phyloP scores from a whole-genome alignment of 2,329 filamentous ascomycete species.

The Raffaelea ambrosiae region DNA sequence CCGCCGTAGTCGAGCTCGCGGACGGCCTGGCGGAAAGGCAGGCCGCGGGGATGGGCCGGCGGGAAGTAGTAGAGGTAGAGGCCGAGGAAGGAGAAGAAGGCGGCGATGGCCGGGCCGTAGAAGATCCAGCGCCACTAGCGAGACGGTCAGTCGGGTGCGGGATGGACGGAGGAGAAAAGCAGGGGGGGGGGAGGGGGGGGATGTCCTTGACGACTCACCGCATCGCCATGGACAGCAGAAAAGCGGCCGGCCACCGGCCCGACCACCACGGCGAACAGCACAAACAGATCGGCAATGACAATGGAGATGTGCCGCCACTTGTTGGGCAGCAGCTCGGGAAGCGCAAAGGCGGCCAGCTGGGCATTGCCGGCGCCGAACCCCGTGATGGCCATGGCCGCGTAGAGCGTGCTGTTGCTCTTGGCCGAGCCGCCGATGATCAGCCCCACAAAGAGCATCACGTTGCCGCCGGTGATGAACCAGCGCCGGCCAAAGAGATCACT shows the following conservation, averaged over 20 bases:
- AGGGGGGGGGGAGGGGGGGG: background rate
- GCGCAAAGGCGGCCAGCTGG: constrained; percentile 34
- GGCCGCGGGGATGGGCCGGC: constrained; percentile 22
- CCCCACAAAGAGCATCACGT: constrained; percentile 28
- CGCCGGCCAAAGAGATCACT: constrained; percentile 38
- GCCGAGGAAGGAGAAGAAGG: constrained; percentile 33
- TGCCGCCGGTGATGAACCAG: constrained; percentile 35
- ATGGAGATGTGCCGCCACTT: constrained; percentile 38
- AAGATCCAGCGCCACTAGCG: constrained; percentile 35
- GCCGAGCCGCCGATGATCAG: constrained; percentile 29
- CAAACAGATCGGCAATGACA: constrained; percentile 30
- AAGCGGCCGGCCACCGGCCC: constrained; percentile 35
- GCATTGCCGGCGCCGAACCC: constrained; percentile 36
- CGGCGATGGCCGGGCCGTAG: constrained; percentile 31
- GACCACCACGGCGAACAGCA: constrained; percentile 35
- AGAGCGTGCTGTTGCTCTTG: constrained; percentile 27
- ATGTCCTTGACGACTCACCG: constrained; percentile 4
- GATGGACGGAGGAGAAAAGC: background rate
- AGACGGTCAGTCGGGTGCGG: background rate
- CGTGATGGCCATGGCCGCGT: constrained; percentile 30
- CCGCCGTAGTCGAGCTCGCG: constrained; percentile 30
- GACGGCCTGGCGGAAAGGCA: constrained; percentile 24
- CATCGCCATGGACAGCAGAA: constrained; percentile 23
- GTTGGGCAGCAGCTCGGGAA: constrained; percentile 38
- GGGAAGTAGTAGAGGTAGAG: constrained; percentile 28